Evolutionary conservation across 768 basidiomycete species (phyloP).

Genomic region (Pilatotrama ljubarskyi): DNA sequence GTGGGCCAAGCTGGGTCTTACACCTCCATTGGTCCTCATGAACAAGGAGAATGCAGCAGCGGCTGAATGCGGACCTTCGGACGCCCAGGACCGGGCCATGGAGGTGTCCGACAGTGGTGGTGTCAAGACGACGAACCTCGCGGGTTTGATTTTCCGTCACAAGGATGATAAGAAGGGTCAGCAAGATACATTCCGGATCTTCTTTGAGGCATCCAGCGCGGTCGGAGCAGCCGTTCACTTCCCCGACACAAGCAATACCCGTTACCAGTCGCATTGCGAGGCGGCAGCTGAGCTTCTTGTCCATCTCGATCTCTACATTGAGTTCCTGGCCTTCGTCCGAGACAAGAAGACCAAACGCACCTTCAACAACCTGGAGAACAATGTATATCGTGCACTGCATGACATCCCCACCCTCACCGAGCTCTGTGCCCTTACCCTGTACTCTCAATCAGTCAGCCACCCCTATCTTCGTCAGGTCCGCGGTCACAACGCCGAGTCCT

Average conservation of each 20-base stretch:
- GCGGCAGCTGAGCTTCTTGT: slow-evolving; percentile 31
- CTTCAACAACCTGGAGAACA: slow-evolving; percentile 38
- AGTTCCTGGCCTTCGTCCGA: slow-evolving; percentile 32
- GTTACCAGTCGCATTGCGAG: slow-evolving; percentile 35
- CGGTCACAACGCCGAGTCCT: not conserved
- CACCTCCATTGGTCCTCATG: slow-evolving; percentile 7
- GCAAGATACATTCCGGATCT: slow-evolving; percentile 30
- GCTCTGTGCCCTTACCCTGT: slow-evolving; percentile 21
- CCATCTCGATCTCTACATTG: slow-evolving; percentile 24
- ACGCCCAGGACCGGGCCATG: slow-evolving; percentile 20
- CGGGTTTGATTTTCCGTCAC: slow-evolving; percentile 35
- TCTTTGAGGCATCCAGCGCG: slow-evolving; percentile 18
- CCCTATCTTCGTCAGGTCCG: slow-evolving; percentile 24
- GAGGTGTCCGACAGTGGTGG: slow-evolving; percentile 28
- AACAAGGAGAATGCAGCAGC: slow-evolving; percentile 20
- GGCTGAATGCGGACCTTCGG: slow-evolving; percentile 4
- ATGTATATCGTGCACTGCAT: slow-evolving; percentile 16
- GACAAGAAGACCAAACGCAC: slow-evolving; percentile 32
- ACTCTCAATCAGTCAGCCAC: slow-evolving; percentile 15
- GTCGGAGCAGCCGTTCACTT: slow-evolving; percentile 29
- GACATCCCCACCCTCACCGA: slow-evolving; percentile 23
- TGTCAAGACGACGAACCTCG: slow-evolving; percentile 30
- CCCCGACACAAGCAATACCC: slow-evolving; percentile 40
- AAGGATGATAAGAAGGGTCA: slow-evolving; percentile 41
- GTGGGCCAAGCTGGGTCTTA: slow-evolving; percentile 2